Evolutionary conservation across 192 early-diverging fungal species (phyloP).

Genomic region (Linnemannia hyalina): DNA sequence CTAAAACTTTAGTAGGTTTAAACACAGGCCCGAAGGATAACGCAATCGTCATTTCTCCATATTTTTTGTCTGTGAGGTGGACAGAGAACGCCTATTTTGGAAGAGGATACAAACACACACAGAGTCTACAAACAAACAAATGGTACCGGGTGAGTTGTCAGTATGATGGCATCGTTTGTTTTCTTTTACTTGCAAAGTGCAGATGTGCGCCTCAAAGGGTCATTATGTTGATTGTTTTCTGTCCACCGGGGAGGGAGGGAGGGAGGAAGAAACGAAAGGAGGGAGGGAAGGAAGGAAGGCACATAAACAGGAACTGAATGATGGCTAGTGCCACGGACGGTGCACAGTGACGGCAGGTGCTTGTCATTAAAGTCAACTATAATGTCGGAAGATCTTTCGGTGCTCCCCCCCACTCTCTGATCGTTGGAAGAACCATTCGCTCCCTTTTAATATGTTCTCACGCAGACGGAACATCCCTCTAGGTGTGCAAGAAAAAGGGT

Average conservation of each 20-base stretch:
- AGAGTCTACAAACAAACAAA: too few relatives aligned
- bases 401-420: too few relatives aligned
- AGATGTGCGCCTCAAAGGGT: neutral
- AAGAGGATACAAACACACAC: neutral
- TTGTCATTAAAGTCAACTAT: too few relatives aligned
- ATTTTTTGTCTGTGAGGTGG: neutral
- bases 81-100: neutral
- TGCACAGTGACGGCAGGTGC: too few relatives aligned
- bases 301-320: too few relatives aligned
- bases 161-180: neutral
- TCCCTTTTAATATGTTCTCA: too few relatives aligned
- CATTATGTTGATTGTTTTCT: neutral
- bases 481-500: too few relatives aligned
- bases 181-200: neutral
- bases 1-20: neutral
- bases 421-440: too few relatives aligned
- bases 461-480: too few relatives aligned
- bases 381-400: too few relatives aligned
- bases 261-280: neutral
- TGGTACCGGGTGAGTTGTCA: neutral
- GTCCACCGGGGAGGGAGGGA: neutral
- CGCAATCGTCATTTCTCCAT: neutral
- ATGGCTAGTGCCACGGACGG: too few relatives aligned
- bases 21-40: neutral
- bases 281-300: too few relatives aligned